Conservation (phyloP, 2,329 filamentous ascomycete species). For the Ramularia endophylla region DNA sequence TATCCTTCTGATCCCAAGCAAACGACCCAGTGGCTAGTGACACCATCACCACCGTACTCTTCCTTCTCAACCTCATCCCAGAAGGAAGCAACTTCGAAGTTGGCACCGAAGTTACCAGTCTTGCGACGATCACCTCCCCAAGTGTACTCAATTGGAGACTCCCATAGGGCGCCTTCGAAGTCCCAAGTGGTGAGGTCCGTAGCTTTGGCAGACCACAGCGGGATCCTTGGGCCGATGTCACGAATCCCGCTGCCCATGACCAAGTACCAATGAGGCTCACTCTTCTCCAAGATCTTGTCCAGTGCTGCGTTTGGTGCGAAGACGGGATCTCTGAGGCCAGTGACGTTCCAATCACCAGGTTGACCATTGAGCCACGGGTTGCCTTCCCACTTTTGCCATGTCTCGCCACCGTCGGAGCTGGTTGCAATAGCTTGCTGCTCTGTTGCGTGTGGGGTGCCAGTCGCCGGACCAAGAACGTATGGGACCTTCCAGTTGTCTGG, state of each 20-base stretch:
- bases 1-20: conserved; percentile 34
- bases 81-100: conserved; percentile 41
- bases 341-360: conserved; percentile 37
- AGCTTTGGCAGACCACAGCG: conserved; percentile 37
- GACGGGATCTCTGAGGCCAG: conserved; percentile 30
- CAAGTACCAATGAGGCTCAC: conserved; percentile 36
- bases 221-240: conserved; percentile 37
- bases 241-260: conserved; percentile 40
- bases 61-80: conserved; percentile 37
- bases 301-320: conserved; percentile 30
- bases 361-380: conserved; percentile 37
- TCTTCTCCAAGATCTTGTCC: conserved; percentile 34
- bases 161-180: conserved; percentile 38
- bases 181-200: conserved; percentile 38
- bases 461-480: conserved; percentile 34
- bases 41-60: conserved; percentile 13
- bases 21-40: conserved; percentile 36
- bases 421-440: conserved; percentile 40
- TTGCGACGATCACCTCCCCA: conserved; percentile 32
- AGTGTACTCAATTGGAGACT: conserved; percentile 31
- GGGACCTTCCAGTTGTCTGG: conserved; percentile 39
- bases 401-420: conserved; percentile 39
- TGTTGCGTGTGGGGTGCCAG: conserved; percentile 2
- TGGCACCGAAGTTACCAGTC: conserved; percentile 39
- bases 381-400: conserved; percentile 39